Conservation (phyloP, 2,329 filamentous ascomycete genomes). For the Fusarium irregulare region DNA sequence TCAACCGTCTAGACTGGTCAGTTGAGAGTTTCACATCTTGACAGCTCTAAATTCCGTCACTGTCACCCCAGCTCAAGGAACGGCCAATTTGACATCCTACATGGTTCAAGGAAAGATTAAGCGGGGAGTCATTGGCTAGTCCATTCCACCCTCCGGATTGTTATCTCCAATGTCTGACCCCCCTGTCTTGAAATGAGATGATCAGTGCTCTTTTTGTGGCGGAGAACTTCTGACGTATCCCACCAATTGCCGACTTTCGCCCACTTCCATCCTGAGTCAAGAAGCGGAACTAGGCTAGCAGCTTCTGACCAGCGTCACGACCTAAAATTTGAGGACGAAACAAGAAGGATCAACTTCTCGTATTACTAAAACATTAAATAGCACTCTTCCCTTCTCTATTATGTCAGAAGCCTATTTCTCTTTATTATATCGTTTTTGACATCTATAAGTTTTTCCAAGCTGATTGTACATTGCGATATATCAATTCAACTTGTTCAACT, state of each 20-base stretch:
- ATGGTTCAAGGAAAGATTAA: neutral
- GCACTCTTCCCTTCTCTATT: neutral
- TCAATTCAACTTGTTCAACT: neutral
- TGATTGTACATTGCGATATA: neutral
- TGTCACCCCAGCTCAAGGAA: too few relatives aligned
- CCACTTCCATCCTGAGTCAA: neutral
- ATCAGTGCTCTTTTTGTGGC: neutral
- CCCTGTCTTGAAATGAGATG: neutral
- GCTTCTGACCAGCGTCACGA: neutral
- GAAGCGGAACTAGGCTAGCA: neutral
- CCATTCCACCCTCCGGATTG: neutral
- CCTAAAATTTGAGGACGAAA: constrained; percentile 3
- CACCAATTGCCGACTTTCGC: constrained; percentile 1
- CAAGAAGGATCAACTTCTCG: neutral
- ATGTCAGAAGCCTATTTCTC: neutral
- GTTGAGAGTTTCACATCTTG: neutral
- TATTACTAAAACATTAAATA: neutral
- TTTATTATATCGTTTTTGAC: too few relatives aligned
- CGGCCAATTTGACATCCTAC: neutral
- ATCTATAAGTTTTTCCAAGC: neutral
- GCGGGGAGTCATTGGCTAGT: neutral
- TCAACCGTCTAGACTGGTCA: neutral
- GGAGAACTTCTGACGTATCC: neutral
- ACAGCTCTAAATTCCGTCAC: neutral
- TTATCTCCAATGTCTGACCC: neutral